phyloP scores from a whole-genome alignment of 2,329 filamentous ascomycete genomes.

The Endothia cerciana region DNA sequence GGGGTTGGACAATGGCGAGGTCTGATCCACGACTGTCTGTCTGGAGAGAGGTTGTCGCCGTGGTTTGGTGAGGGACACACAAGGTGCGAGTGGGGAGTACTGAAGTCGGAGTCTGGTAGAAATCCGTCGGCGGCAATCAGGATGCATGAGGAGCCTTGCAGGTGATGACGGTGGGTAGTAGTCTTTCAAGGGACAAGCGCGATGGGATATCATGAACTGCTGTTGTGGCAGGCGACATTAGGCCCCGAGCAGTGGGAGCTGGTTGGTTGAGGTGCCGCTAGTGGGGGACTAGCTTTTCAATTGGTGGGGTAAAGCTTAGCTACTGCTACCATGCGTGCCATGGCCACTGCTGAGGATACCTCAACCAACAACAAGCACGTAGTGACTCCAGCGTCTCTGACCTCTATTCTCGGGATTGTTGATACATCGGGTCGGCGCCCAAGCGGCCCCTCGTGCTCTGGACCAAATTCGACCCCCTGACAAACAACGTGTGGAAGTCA shows the following conservation, averaged over 20 bases:
- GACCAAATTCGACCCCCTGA: not conserved
- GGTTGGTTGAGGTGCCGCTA: not conserved
- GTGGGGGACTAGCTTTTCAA: not conserved
- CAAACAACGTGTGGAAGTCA: too few relatives aligned
- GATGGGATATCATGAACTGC: not conserved
- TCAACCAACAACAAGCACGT: too few relatives aligned
- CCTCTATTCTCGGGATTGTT: too few relatives aligned
- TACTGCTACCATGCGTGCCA: not conserved
- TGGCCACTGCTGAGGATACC: too few relatives aligned
- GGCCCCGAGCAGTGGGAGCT: not conserved
- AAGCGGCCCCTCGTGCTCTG: too few relatives aligned
- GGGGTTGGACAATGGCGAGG: not conserved
- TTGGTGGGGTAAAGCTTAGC: not conserved
- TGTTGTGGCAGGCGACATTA: not conserved
- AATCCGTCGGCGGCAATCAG: conserved; percentile 7
- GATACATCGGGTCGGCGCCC: too few relatives aligned
- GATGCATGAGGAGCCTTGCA: conserved; percentile 8
- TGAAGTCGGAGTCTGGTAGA: not conserved
- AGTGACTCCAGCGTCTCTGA: too few relatives aligned
- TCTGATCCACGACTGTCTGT: not conserved
- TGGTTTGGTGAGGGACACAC: not conserved
- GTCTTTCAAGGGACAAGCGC: not conserved
- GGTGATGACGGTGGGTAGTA: not conserved
- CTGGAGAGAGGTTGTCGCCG: not conserved
- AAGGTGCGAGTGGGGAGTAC: not conserved